Conservation (phyloP, 129 eudicot species). For the Arctium lappa region DNA sequence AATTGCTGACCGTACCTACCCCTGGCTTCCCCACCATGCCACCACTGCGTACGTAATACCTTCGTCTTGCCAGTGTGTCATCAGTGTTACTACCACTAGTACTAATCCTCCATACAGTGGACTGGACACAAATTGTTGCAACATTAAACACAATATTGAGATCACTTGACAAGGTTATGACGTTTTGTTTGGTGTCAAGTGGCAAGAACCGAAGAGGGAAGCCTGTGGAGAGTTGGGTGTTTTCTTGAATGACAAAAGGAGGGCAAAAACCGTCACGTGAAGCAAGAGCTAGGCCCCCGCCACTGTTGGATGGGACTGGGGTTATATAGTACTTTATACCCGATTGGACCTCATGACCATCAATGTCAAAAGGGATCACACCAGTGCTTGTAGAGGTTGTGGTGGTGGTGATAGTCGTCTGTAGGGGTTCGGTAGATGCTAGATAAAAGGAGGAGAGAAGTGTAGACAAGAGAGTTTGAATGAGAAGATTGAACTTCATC, state of each 20-base stretch:
- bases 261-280: constrained; percentile 56
- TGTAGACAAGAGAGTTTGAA: constrained; percentile 19
- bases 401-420: constrained; percentile 8
- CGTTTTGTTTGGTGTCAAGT: constrained; percentile 32
- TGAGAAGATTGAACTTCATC: constrained; percentile 14
- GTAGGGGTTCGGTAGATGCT: constrained; percentile 11
- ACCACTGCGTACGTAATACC: constrained; percentile 52
- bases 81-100: not conserved
- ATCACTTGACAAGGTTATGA: constrained; percentile 46
- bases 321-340: constrained; percentile 38
- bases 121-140: constrained; percentile 63
- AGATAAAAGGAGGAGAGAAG: constrained; percentile 16
- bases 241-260: constrained; percentile 54
- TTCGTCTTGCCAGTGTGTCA: constrained; percentile 32
- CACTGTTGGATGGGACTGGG: constrained; percentile 32
- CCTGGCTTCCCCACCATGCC: constrained; percentile 67
- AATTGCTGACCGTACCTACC: constrained; percentile 48
- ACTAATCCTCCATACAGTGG: constrained; percentile 61
- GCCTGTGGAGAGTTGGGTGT: constrained; percentile 40
- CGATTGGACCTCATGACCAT: constrained; percentile 51
- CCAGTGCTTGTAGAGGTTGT: not conserved
- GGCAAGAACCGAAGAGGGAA: constrained; percentile 49
- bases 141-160: constrained; percentile 66
- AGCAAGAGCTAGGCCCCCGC: constrained; percentile 63
- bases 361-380: constrained; percentile 35